Conservation (phyloP, 164 flowering plant genomes). For the Vitis amurensis region DNA sequence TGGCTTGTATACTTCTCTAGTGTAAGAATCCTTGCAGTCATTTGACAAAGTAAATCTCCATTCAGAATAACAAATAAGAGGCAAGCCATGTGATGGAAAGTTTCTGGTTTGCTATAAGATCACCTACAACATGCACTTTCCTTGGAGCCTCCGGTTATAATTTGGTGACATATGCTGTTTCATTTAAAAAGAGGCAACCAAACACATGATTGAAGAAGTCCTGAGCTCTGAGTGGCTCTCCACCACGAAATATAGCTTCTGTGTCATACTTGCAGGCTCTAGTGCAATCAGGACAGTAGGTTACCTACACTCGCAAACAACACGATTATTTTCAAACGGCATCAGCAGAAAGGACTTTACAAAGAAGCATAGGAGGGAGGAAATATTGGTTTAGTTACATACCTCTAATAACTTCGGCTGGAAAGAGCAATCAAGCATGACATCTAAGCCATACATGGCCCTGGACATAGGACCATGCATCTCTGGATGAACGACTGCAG, state of each 20-base stretch:
- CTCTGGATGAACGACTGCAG: constrained; percentile 81
- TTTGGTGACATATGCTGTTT: constrained; percentile 61
- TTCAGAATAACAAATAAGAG: neutral
- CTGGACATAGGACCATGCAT: constrained; percentile 81
- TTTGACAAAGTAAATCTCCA: neutral
- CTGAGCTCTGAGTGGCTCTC: constrained; percentile 48
- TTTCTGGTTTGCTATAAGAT: neutral
- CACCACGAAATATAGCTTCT: constrained; percentile 39
- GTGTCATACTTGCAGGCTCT: constrained; percentile 93
- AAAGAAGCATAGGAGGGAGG: neutral
- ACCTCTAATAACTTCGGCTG: constrained; percentile 95
- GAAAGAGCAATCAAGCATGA: constrained; percentile 83
- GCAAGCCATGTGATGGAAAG: neutral
- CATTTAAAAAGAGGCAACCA: constrained; percentile 88
- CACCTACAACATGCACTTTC: neutral
- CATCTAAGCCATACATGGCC: constrained; percentile 96
- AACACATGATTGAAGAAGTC: constrained; percentile 86
- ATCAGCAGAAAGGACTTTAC: too few relatives aligned
- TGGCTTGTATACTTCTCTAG: neutral
- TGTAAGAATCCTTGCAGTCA: neutral
- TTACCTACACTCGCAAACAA: constrained; percentile 54
- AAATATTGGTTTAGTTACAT: constrained; percentile 5
- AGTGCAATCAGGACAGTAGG: constrained; percentile 93
- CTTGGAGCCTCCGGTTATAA: constrained; percentile 24
- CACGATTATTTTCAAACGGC: too few relatives aligned